Evolutionary conservation across 164 flowering plant species (phyloP).

Genomic region (Chloranthus sessilifolius): DNA sequence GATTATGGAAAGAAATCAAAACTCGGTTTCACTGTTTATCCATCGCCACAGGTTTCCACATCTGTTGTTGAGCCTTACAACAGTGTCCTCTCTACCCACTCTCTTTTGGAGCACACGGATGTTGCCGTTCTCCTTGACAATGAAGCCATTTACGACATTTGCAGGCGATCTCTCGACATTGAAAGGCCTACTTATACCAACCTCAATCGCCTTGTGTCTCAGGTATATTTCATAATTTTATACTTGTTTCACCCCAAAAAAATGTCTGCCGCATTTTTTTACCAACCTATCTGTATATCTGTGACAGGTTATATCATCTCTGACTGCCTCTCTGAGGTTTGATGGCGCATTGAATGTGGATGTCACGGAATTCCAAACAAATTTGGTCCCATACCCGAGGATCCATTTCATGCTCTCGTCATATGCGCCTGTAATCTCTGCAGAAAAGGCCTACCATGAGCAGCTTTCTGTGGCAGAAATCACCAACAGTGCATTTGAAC

Average conservation of each 20-base stretch:
- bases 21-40: slow-evolving; percentile 49
- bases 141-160: slow-evolving; percentile 49
- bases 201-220: slow-evolving; percentile 48
- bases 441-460: slow-evolving; percentile 52
- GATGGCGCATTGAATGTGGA: slow-evolving; percentile 60
- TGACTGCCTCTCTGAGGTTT: slow-evolving; percentile 53
- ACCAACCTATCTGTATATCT: too few species aligned
- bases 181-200: slow-evolving; percentile 62
- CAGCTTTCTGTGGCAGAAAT: slow-evolving; percentile 63
- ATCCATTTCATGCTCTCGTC: slow-evolving; percentile 64
- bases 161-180: slow-evolving; percentile 49
- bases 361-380: slow-evolving; percentile 59
- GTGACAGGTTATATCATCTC: slow-evolving; percentile 47
- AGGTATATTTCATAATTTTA: slow-evolving; percentile 18
- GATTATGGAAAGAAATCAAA: slow-evolving; percentile 45
- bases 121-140: slow-evolving; percentile 49
- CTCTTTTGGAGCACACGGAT: slow-evolving; percentile 52
- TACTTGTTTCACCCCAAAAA: too few species aligned
- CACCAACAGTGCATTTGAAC: slow-evolving; percentile 57
- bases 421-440: slow-evolving; percentile 54
- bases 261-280: too few species aligned
- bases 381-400: slow-evolving; percentile 56
- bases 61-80: slow-evolving; percentile 55
- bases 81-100: slow-evolving; percentile 51
- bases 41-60: slow-evolving; percentile 49